Conservation (phyloP, 164 flowering plant genomes). For the Vitis rotundifolia region DNA sequence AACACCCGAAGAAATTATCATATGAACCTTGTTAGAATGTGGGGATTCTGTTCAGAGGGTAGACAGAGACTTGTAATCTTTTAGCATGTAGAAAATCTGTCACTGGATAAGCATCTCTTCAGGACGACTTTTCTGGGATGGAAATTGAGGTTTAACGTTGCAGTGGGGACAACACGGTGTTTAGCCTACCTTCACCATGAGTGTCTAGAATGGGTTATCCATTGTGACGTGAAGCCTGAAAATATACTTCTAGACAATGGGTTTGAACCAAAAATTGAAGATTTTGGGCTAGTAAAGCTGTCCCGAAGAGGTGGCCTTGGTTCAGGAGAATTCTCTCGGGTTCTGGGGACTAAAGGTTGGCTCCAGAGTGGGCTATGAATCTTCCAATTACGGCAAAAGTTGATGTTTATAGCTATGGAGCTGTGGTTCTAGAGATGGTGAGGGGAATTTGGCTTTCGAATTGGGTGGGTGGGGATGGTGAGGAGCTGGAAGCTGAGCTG, state of each 20-base stretch:
- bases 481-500: too few relatives aligned
- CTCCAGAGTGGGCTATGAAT: slow-evolving; percentile 21
- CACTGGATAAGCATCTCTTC: too few relatives aligned
- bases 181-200: slow-evolving; percentile 34
- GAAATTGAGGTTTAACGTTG: too few relatives aligned
- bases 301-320: too few relatives aligned
- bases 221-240: slow-evolving; percentile 30
- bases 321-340: too few relatives aligned
- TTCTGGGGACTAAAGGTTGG: slow-evolving; percentile 25
- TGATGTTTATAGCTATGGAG: slow-evolving; percentile 30
- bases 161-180: slow-evolving; percentile 39
- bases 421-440: slow-evolving; percentile 31
- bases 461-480: slow-evolving; percentile 14
- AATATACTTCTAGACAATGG: slow-evolving; percentile 22
- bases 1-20: too few relatives aligned
- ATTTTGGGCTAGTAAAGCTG: background rate
- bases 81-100: too few relatives aligned
- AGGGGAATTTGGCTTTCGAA: slow-evolving; percentile 25
- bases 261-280: slow-evolving; percentile 26
- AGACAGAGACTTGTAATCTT: too few relatives aligned
- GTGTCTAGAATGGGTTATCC: slow-evolving; percentile 26
- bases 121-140: too few relatives aligned
- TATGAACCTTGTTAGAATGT: too few relatives aligned
- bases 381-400: slow-evolving; percentile 12
- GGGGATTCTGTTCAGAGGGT: too few relatives aligned